Percentiles rank a stretch among this genome's conserved stretches.
These are phyloP conservation scores for Fomitopsis betulina DNA, from an alignment of 1,284 basidiomycete species.

Conservation along the genomic window DNA sequence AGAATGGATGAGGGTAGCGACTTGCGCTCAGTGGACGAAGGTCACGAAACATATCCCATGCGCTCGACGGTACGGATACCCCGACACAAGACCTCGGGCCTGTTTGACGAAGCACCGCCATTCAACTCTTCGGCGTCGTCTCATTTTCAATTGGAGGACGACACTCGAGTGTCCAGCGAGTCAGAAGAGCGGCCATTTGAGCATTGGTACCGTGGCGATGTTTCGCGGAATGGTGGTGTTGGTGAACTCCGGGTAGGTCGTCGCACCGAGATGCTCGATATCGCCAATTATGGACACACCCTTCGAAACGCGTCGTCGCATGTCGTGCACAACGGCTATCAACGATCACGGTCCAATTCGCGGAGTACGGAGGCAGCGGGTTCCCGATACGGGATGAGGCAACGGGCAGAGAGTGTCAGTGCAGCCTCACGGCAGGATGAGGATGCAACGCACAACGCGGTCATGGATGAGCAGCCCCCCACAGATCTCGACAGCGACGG, in stretches of 20 bases:
- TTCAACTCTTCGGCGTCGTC: conserved; percentile 22
- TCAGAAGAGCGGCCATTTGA: conserved; percentile 76
- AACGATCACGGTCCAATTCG: conserved; percentile 26
- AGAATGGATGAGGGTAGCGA: conserved; percentile 17
- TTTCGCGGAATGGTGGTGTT: conserved; percentile 75
- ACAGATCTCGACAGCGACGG: conserved; percentile 49
- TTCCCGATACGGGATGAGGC: conserved; percentile 14
- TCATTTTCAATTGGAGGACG: conserved; percentile 18
- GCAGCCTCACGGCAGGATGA: conserved; percentile 48
- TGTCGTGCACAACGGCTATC: conserved; percentile 12
- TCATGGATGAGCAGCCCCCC: conserved; percentile 65
- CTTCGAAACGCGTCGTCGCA: conserved; percentile 22
- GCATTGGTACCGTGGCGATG: conserved; percentile 80
- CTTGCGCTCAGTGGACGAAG: conserved; percentile 24
- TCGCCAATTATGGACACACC: conserved; percentile 71
- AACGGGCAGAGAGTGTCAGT: conserved; percentile 55
- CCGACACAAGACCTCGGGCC: conserved; percentile 30
- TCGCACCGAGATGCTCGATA: conserved; percentile 75
- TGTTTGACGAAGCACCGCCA: conserved; percentile 43
- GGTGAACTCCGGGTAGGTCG: conserved; percentile 69
- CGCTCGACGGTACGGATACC: conserved; percentile 25
- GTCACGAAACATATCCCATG: conserved; percentile 21
- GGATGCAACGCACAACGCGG: conserved; percentile 39
- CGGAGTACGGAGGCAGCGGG: conserved; percentile 16
- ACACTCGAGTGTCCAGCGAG: conserved; percentile 53